These are phyloP conservation scores for Claviceps sp. DNA, from an alignment of 2,329 filamentous ascomycete species.

Conservation along the genomic window DNA sequence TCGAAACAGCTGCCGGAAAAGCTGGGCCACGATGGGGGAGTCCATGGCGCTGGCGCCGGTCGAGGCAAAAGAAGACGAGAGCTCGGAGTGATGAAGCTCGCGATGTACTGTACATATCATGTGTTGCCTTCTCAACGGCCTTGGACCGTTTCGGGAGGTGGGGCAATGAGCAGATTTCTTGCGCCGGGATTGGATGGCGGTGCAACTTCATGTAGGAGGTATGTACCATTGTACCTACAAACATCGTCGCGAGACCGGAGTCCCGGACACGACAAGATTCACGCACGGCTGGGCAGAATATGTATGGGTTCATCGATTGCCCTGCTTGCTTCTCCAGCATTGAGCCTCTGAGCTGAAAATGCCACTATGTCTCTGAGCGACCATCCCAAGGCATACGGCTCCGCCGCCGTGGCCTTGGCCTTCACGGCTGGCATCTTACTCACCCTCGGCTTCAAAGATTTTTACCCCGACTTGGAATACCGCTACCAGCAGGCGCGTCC, in stretches of 20 bases:
- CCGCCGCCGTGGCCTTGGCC: slow-evolving; percentile 53
- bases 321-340: not conserved
- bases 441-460: slow-evolving; percentile 65
- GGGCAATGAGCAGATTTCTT: not conserved
- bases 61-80: not conserved
- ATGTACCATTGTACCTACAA: too few relatives aligned
- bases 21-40: slow-evolving; percentile 59
- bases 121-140: not conserved
- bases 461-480: slow-evolving; percentile 61
- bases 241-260: too few relatives aligned
- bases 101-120: not conserved
- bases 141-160: not conserved
- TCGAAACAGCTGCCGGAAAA: slow-evolving; percentile 77
- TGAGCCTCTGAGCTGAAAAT: not conserved
- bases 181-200: not conserved
- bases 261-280: too few relatives aligned
- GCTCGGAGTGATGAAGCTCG: not conserved
- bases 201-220: too few relatives aligned
- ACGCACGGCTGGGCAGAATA: not conserved
- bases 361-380: slow-evolving; percentile 43
- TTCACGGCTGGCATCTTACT: slow-evolving; percentile 67
- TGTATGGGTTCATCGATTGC: not conserved
- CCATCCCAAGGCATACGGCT: slow-evolving; percentile 48
- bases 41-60: slow-evolving; percentile 48
- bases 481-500: slow-evolving; percentile 39